These are phyloP conservation scores for Geotrichum histeridarum DNA, from an alignment of 1,139 yeast genomes.

Conservation along the genomic window DNA sequence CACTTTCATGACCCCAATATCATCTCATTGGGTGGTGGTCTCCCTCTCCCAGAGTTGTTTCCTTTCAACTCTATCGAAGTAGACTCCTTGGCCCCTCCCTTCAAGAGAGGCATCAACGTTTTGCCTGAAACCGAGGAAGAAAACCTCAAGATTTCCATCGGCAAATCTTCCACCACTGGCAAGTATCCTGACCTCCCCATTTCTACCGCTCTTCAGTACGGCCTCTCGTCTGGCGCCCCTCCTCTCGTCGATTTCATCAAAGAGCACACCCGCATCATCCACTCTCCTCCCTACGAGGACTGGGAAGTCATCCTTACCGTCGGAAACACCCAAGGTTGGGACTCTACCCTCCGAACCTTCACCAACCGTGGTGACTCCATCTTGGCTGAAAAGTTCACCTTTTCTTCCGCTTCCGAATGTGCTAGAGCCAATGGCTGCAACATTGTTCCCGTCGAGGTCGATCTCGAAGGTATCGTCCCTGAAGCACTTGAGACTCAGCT, in stretches of 20 bases:
- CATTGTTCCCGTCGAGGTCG: slow-evolving; percentile 73
- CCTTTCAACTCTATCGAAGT: slow-evolving; percentile 77
- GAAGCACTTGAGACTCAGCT: slow-evolving; percentile 59
- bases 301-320: slow-evolving; percentile 62
- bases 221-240: slow-evolving; percentile 72
- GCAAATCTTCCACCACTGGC: slow-evolving; percentile 3
- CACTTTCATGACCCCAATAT: slow-evolving; percentile 69
- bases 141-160: slow-evolving; percentile 26
- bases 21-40: slow-evolving; percentile 91
- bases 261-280: slow-evolving; percentile 74
- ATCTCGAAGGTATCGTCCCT: slow-evolving; percentile 73
- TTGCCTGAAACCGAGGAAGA: slow-evolving; percentile 49
- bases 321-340: slow-evolving; percentile 91
- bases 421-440: slow-evolving; percentile 68
- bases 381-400: slow-evolving; percentile 76
- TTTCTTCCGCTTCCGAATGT: slow-evolving; percentile 78
- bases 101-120: slow-evolving; percentile 68
- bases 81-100: slow-evolving; percentile 73
- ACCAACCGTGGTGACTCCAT: slow-evolving; percentile 72
- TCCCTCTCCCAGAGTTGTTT: slow-evolving; percentile 84
- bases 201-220: slow-evolving; percentile 86
- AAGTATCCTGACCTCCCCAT: slow-evolving; percentile 58
- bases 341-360: slow-evolving; percentile 74
- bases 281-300: slow-evolving; percentile 53
- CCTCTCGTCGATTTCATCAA: slow-evolving; percentile 61